These are phyloP conservation scores for Neurospora sp. DNA, from an alignment of 495 filamentous ascomycete genomes.

Conservation along the genomic window DNA sequence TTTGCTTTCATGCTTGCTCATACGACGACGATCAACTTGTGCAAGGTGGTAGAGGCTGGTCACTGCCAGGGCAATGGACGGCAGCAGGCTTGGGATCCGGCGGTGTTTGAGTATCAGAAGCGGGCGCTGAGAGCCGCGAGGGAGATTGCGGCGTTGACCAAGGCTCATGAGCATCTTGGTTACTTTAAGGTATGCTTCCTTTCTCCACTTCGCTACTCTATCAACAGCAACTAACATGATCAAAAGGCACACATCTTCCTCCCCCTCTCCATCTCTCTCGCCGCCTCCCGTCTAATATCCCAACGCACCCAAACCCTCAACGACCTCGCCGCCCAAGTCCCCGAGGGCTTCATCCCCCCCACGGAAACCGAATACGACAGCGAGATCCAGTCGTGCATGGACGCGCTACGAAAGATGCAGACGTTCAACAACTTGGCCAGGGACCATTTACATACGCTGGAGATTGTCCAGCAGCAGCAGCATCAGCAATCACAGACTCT, in stretches of 20 bases:
- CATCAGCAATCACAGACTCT: background rate
- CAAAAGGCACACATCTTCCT: conserved; percentile 20
- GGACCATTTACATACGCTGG: conserved; percentile 14
- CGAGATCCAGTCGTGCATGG: conserved; percentile 11
- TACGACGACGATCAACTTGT: conserved; percentile 33
- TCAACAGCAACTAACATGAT: background rate
- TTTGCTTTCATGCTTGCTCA: conserved; percentile 36
- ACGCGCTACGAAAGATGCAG: conserved; percentile 20
- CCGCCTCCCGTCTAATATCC: conserved; percentile 8
- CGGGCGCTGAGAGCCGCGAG: conserved; percentile 28
- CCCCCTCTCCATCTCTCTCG: conserved; percentile 14
- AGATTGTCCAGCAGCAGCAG: background rate
- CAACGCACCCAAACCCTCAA: background rate
- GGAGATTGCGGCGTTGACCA: conserved; percentile 32
- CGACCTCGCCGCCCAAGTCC: background rate
- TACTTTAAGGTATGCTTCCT: conserved; percentile 30
- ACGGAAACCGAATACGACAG: background rate
- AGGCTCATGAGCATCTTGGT: conserved; percentile 31
- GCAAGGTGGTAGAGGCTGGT: conserved; percentile 20
- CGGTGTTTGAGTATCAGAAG: conserved; percentile 22
- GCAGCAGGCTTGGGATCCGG: background rate
- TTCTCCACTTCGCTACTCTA: no score
- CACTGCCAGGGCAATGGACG: background rate
- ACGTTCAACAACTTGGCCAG: conserved; percentile 19
- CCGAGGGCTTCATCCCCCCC: background rate